phyloP scores from a whole-genome alignment of 495 filamentous ascomycete genomes.

The Aspergillus kassunensis region DNA sequence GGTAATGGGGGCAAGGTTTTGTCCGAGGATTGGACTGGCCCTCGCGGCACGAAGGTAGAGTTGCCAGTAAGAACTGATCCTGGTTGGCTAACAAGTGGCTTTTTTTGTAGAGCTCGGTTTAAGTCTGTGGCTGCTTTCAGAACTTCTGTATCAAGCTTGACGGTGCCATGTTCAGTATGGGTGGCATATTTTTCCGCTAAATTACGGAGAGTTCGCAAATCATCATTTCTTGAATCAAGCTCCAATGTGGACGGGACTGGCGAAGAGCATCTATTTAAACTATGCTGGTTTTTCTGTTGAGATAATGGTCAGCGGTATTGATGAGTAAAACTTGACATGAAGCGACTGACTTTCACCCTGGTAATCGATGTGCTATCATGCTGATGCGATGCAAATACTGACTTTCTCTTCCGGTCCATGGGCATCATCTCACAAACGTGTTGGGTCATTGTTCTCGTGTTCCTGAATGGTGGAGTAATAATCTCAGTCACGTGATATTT shows the following conservation, averaged over 20 bases:
- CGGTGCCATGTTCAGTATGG: background rate
- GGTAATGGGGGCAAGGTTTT: constrained; percentile 51
- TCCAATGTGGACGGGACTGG: background rate
- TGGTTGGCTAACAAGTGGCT: background rate
- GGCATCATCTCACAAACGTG: background rate
- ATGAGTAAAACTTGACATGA: background rate
- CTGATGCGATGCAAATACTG: constrained; percentile 1
- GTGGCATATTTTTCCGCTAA: background rate
- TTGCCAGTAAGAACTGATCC: background rate
- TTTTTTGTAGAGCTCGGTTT: constrained; percentile 14
- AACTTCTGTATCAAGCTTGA: constrained; percentile 19
- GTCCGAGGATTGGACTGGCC: background rate
- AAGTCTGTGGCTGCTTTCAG: constrained; percentile 22
- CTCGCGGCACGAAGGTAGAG: background rate
- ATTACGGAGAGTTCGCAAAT: constrained; percentile 12
- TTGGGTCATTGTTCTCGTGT: too few species aligned
- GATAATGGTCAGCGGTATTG: background rate
- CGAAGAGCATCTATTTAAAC: background rate
- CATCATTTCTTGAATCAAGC: background rate
- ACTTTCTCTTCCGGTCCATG: constrained; percentile 24
- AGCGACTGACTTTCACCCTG: constrained; percentile 8
- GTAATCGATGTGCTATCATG: constrained; percentile 2
- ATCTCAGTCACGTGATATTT: too few species aligned
- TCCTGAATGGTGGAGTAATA: too few species aligned
- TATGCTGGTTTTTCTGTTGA: background rate